Conservation (phyloP, 2,329 filamentous ascomycete genomes). For the Botrytis pseudocinerea region DNA sequence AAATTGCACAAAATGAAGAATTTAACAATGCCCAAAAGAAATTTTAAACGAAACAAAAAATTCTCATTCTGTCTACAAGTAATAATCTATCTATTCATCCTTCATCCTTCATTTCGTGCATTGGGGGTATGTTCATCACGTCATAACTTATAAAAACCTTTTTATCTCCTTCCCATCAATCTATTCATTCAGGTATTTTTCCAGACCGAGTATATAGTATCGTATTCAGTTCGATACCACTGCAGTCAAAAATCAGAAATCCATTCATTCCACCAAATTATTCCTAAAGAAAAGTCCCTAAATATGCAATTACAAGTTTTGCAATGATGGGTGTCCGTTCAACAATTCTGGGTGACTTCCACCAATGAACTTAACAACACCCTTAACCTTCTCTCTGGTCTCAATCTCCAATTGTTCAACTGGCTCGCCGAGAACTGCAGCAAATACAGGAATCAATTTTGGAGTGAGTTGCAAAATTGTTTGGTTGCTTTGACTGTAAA, state of each 20-base stretch:
- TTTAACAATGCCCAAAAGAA: background rate
- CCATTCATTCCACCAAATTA: conserved; percentile 10
- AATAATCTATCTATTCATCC: conserved; percentile 9
- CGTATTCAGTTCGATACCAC: background rate
- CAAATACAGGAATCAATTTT: conserved; percentile 68
- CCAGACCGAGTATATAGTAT: background rate
- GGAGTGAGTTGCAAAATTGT: conserved; percentile 70
- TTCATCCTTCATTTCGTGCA: conserved; percentile 13
- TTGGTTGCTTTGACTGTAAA: conserved; percentile 72
- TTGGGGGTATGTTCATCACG: conserved; percentile 18
- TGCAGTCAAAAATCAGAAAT: background rate
- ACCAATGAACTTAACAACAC: conserved; percentile 54
- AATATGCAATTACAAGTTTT: conserved; percentile 18
- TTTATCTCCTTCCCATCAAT: conserved; percentile 14
- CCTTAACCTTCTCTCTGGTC: conserved; percentile 65
- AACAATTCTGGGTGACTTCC: conserved; percentile 37
- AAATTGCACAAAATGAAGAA: background rate
- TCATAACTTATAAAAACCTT: conserved; percentile 18
- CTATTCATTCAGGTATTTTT: background rate
- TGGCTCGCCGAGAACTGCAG: conserved; percentile 69
- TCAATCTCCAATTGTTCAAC: conserved; percentile 74
- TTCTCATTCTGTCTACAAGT: background rate
- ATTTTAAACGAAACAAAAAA: background rate
- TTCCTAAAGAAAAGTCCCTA: conserved; percentile 7
- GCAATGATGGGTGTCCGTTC: conserved; percentile 34